These are phyloP conservation scores for Thalassiosira profunda DNA, from an alignment of 108 stramenopile genomes.

Conservation along the genomic window DNA sequence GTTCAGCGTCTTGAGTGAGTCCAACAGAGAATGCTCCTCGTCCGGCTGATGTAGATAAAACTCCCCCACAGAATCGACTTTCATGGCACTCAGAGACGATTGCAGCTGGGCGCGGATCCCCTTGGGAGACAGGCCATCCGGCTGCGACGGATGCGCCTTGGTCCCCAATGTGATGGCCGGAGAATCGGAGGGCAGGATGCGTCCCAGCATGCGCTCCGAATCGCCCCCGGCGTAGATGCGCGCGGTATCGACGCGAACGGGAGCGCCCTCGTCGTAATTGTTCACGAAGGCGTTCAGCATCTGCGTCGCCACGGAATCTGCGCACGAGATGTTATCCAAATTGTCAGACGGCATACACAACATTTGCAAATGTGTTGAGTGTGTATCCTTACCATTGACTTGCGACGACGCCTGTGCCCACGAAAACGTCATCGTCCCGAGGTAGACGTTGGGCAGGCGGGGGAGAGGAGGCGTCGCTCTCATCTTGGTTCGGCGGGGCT, in stretches of 20 bases:
- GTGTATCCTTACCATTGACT: slow-evolving; percentile 46
- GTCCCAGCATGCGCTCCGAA: slow-evolving; percentile 72
- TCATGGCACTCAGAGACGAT: slow-evolving; percentile 67
- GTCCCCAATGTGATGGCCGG: slow-evolving; percentile 55
- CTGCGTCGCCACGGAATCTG: slow-evolving; percentile 26
- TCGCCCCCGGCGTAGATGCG: slow-evolving; percentile 89
- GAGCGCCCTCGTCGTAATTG: slow-evolving; percentile 6
- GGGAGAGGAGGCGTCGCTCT: slow-evolving; percentile 13
- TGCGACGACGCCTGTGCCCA: slow-evolving; percentile 68
- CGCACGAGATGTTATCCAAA: background rate
- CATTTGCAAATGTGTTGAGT: background rate
- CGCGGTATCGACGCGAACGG: slow-evolving; percentile 74
- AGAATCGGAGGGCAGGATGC: slow-evolving; percentile 19
- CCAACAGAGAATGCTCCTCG: slow-evolving; percentile 62
- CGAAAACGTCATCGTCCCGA: slow-evolving; percentile 95
- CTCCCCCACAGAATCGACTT: slow-evolving; percentile 52
- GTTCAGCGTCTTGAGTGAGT: slow-evolving; percentile 59
- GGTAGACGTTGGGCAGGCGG: slow-evolving; percentile 74
- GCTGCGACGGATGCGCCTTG: slow-evolving; percentile 83
- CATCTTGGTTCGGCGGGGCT: no score
- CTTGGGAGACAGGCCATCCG: slow-evolving; percentile 62
- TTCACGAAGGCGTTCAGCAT: slow-evolving; percentile 34
- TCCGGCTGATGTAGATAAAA: slow-evolving; percentile 93
- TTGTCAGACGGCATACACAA: no score
- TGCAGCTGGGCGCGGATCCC: slow-evolving; percentile 71